phyloP scores from a whole-genome alignment of 805 yeast genomes.

The Metschnikowia amazonensis region DNA sequence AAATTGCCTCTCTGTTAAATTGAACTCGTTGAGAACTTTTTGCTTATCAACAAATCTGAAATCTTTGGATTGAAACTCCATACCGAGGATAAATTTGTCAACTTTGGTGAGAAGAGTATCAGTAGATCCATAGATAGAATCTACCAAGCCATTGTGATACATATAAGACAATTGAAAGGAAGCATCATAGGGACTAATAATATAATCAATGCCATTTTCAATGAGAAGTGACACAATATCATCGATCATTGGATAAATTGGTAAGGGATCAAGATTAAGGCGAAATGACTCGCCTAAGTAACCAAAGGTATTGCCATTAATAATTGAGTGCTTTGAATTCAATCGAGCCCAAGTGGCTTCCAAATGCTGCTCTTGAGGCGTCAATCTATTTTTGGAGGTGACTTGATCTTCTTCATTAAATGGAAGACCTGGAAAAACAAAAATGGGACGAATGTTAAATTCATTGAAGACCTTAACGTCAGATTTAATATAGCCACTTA shows the following conservation, averaged over 20 bases:
- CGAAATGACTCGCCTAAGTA: constrained; percentile 46
- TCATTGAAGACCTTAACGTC: constrained; percentile 62
- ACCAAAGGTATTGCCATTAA: constrained; percentile 19
- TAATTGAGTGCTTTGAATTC: constrained; percentile 23
- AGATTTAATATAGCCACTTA: constrained; percentile 51
- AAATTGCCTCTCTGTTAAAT: constrained; percentile 61
- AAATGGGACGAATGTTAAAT: constrained; percentile 68
- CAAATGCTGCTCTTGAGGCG: constrained; percentile 38
- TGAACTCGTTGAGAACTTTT: constrained; percentile 57
- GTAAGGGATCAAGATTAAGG: constrained; percentile 47
- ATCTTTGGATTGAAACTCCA: constrained; percentile 63
- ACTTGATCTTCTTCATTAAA: constrained; percentile 33
- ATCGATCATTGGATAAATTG: constrained; percentile 46
- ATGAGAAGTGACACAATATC: constrained; percentile 58
- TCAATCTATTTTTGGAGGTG: constrained; percentile 33
- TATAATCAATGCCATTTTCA: constrained; percentile 53
- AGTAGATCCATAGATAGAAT: constrained; percentile 79
- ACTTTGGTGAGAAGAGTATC: constrained; percentile 65
- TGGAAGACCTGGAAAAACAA: constrained; percentile 69
- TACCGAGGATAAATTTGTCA: constrained; percentile 67
- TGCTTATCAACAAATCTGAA: constrained; percentile 63
- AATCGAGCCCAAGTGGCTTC: constrained; percentile 39
- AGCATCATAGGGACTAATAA: constrained; percentile 80
- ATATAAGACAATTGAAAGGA: constrained; percentile 78
- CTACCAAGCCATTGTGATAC: constrained; percentile 51